phyloP scores from a whole-genome alignment of 768 basidiomycete genomes.

The Chalciporus pseudorubinellus region DNA sequence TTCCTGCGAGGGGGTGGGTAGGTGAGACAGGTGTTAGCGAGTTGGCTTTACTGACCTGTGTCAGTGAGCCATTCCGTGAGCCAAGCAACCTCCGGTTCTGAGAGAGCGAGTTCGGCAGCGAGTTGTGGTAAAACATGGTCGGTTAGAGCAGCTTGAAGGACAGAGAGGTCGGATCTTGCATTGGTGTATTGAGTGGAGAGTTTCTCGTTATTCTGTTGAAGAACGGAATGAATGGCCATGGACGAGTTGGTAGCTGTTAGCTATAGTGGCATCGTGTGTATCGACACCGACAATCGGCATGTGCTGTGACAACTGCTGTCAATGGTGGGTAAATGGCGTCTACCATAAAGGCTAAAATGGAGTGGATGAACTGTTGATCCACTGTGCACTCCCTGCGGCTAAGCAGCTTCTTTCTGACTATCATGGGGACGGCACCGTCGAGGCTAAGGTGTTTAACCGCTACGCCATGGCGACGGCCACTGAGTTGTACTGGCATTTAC shows the following conservation, averaged over 20 bases:
- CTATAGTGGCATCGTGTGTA: too few species aligned
- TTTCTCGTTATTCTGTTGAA: slow-evolving; percentile 45
- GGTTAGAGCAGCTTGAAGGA: slow-evolving; percentile 51
- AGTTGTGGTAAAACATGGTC: slow-evolving; percentile 60
- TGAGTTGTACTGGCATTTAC: too few species aligned
- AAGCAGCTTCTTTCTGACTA: too few species aligned
- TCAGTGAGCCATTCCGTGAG: slow-evolving; percentile 64
- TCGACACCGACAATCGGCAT: too few species aligned
- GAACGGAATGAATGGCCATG: slow-evolving; percentile 33
- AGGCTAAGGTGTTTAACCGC: not conserved
- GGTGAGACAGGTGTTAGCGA: too few species aligned
- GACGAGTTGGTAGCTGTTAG: not conserved
- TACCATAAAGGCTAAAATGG: not conserved
- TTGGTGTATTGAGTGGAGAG: slow-evolving; percentile 50
- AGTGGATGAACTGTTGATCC: not conserved
- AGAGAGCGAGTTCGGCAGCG: slow-evolving; percentile 54
- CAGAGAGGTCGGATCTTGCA: slow-evolving; percentile 45
- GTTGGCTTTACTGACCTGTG: slow-evolving; percentile 48
- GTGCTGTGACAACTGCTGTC: too few species aligned
- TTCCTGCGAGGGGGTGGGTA: too few species aligned
- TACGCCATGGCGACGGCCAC: not conserved
- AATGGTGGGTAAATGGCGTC: too few species aligned
- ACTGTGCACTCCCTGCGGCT: too few species aligned
- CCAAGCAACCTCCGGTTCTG: slow-evolving; percentile 46
- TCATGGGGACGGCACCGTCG: too few species aligned